Base-by-base conservation (phyloP, 495 filamentous ascomycete genomes). In the Aspergillus diversus region DNA sequence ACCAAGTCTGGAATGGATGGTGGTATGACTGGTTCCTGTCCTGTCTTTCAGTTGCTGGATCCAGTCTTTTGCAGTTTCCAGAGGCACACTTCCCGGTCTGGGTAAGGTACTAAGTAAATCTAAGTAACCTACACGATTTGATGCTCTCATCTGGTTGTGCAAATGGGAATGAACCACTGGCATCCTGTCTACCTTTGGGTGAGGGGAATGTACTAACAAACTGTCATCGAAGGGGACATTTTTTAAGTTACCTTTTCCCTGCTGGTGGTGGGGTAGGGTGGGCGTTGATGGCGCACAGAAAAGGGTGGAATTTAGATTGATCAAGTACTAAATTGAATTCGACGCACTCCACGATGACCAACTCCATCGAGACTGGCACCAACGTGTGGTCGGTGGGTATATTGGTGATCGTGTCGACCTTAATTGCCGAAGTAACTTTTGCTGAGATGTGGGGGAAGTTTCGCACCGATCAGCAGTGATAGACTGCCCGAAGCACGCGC, bases 1-100 rank as follows among this genome's bases (percentile, higher is more conserved):
- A 61, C 59, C 35, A 46, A 39, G 5, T 34, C 9, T 13, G 16
- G 13, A 12, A 34, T 59, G 33, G 15, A 32, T 17, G n/a, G 49
- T 32, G 48, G 57, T 33, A 39, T 60, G 43, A 53, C 49, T 60
- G 57, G 57, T 51, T 49, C 47, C 43, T 50, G 43, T 35, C 32
- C 12, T 43, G 33, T 39, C 39, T 42, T 31, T 33, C 13, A 21
- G 6, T 17, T 50, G 8, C 27, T 5, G 16, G 16, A 50, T 50
- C 47, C 47, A 50, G 47, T 50, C 47, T 21, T 50, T n/a, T 21
- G 47, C 47, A 13, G 1, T 21, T 50, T 9, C 8, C 8, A 43
- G 15, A 43, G 39, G 39, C 15, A 43, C 11, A 43, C 11, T 5
- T 0, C 0, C 3, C 12, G 39, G 39, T 4, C 39, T 43, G 12